A percentile compares a stretch with the other conserved stretches of the same genome.
Evolutionary conservation across 2,329 filamentous ascomycete genomes (phyloP).

Genomic region (Aphanocladium album): DNA sequence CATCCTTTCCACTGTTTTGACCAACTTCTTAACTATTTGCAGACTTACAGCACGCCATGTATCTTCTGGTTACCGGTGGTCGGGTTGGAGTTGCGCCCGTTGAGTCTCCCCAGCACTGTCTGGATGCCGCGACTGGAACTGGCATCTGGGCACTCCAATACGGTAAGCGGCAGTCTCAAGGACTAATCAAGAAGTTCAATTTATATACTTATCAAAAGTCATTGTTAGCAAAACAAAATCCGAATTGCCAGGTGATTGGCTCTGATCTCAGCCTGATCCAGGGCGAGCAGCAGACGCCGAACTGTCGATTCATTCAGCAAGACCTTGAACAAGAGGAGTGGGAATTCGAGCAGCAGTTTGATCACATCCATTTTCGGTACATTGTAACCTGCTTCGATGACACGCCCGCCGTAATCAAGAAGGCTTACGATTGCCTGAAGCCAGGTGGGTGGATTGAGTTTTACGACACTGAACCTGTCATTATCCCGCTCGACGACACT

Average conservation of each 20-base stretch:
- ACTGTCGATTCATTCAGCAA: background rate
- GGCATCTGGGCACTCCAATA: background rate
- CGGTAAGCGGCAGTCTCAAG: background rate
- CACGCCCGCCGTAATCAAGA: background rate
- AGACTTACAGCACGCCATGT: background rate
- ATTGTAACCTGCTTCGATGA: background rate
- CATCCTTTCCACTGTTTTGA: background rate
- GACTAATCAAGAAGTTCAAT: background rate
- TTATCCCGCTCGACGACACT: background rate
- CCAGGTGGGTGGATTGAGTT: slow-evolving; percentile 2
- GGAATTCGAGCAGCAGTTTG: background rate
- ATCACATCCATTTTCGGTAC: background rate
- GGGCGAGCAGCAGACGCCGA: background rate
- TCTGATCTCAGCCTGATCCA: slow-evolving; percentile 1
- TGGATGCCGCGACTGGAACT: background rate
- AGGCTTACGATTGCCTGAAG: background rate
- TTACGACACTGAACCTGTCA: background rate
- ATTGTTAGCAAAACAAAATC: background rate
- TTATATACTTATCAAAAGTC: background rate
- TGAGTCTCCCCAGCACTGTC: background rate
- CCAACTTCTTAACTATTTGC: background rate
- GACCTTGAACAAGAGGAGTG: background rate
- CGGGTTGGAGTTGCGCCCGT: background rate
- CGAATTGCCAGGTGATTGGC: background rate
- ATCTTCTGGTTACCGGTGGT: background rate